A percentile compares a stretch with the other conserved stretches of the same genome.
These are phyloP conservation scores for Nitzschia palea DNA, from an alignment of 108 stramenopile species.

Conservation along the genomic window DNA sequence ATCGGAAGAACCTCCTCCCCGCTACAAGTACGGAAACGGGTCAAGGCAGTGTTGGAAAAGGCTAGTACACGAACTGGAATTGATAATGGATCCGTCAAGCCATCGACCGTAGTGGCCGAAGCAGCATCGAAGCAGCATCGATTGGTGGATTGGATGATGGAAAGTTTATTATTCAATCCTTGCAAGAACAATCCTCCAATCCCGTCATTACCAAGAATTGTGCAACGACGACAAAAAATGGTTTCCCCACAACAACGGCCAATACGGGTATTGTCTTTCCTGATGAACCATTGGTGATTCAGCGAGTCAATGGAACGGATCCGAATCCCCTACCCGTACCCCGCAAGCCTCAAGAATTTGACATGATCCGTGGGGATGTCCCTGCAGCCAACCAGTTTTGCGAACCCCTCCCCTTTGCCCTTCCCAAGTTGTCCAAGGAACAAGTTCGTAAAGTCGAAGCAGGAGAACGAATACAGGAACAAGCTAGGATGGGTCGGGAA, in stretches of 20 bases:
- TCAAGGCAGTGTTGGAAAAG: slow-evolving; percentile 65
- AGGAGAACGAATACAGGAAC: slow-evolving; percentile 80
- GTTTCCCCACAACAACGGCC: too few relatives aligned
- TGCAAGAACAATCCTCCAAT: background rate
- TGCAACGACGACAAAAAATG: slow-evolving; percentile 7
- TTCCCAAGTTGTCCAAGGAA: slow-evolving; percentile 54
- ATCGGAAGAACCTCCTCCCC: slow-evolving; percentile 13
- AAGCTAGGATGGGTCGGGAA: slow-evolving; percentile 83
- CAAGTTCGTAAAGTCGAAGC: slow-evolving; percentile 43
- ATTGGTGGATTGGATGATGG: slow-evolving; percentile 60
- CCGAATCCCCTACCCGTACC: background rate
- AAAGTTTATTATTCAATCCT: slow-evolving; percentile 27
- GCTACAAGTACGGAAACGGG: slow-evolving; percentile 68
- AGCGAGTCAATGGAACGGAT: background rate
- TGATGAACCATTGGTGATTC: slow-evolving; percentile 4
- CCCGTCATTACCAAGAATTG: background rate
- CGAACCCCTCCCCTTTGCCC: slow-evolving; percentile 71
- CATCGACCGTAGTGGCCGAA: slow-evolving; percentile 48
- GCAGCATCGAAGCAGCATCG: too few relatives aligned
- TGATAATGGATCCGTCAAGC: slow-evolving; percentile 40
- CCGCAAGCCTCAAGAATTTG: slow-evolving; percentile 40
- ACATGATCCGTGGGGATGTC: slow-evolving; percentile 45
- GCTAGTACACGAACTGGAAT: slow-evolving; percentile 78
- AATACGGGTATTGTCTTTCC: background rate
- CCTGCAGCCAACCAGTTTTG: slow-evolving; percentile 39